phyloP scores from a whole-genome alignment of 2,329 filamentous ascomycete species.

The Sclerotinia sclerotiorum region DNA sequence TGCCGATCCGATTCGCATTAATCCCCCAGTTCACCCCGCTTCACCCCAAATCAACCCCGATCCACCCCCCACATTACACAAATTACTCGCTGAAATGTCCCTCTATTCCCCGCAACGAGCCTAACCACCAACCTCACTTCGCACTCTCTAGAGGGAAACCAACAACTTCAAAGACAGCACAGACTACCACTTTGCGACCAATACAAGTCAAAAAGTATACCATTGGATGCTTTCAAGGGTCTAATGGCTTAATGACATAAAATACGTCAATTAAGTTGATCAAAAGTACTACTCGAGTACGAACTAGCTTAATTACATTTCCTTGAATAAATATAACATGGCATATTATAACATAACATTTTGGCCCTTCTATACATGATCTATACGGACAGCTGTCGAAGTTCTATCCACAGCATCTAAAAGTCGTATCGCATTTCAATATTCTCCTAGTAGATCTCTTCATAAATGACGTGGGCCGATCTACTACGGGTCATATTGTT shows the following conservation, averaged over 20 bases:
- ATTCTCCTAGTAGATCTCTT: background rate
- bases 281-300: background rate
- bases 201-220: background rate
- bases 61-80: background rate
- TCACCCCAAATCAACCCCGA: background rate
- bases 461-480: constrained; percentile 1
- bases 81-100: background rate
- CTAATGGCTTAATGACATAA: background rate
- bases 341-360: background rate
- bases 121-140: too few relatives aligned
- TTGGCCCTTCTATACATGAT: background rate
- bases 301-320: background rate
- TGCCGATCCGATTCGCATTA: background rate
- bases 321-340: background rate
- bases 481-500: background rate
- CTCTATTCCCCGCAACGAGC: too few relatives aligned
- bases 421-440: background rate
- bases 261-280: background rate
- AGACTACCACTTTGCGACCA: too few relatives aligned
- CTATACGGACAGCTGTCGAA: background rate
- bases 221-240: background rate
- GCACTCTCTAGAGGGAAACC: background rate
- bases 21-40: background rate
- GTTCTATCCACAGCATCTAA: background rate
- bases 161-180: background rate